Evolutionary conservation across 805 yeast genomes (phyloP).

Genomic region (Tetrapisispora arboricola): DNA sequence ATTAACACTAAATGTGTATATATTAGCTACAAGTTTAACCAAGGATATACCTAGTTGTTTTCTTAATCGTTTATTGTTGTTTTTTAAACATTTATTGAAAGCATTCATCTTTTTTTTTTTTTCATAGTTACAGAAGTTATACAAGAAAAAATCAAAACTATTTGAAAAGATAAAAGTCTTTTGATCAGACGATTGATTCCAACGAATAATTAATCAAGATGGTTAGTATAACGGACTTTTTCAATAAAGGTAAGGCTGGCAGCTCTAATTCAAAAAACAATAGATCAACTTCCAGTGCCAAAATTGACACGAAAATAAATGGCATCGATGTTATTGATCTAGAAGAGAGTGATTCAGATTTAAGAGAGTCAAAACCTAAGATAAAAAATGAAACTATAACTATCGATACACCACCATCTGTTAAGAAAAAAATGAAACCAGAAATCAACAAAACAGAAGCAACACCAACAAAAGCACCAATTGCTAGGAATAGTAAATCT

Average conservation of each 20-base stretch:
- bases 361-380: background rate
- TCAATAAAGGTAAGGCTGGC: slow-evolving; percentile 20
- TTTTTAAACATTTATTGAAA: too few relatives aligned
- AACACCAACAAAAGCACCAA: background rate
- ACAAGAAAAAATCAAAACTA: too few relatives aligned
- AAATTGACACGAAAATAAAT: background rate
- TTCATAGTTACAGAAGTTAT: too few relatives aligned
- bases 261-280: background rate
- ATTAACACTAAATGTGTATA: too few relatives aligned
- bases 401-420: background rate
- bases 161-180: too few relatives aligned
- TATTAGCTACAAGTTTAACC: too few relatives aligned
- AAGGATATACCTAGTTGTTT: too few relatives aligned
- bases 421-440: background rate
- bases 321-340: slow-evolving; percentile 6
- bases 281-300: background rate
- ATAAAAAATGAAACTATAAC: background rate
- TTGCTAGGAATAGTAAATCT: background rate
- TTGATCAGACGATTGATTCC: too few relatives aligned
- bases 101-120: too few relatives aligned
- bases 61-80: too few relatives aligned
- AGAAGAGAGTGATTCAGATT: slow-evolving; percentile 8
- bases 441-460: background rate
- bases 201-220: slow-evolving; percentile 7
- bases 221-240: slow-evolving; percentile 35